phyloP scores from a whole-genome alignment of 805 yeast species.

The Saccharomycopsis malanga region DNA sequence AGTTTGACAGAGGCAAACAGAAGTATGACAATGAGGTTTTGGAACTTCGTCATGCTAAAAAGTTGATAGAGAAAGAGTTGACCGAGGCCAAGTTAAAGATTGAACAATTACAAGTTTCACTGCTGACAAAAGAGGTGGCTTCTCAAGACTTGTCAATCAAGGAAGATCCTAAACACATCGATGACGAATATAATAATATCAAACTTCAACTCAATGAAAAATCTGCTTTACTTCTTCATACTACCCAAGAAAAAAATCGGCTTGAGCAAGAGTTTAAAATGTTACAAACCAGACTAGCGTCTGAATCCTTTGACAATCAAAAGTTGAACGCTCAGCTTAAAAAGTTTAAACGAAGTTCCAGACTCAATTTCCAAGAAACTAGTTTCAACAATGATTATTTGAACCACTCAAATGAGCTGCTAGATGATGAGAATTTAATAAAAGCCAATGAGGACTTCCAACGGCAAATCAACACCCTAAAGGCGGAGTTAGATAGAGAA shows the following conservation, averaged over 20 bases:
- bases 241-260: conserved; percentile 36
- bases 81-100: conserved; percentile 28
- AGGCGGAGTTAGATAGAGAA: conserved; percentile 44
- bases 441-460: conserved; percentile 26
- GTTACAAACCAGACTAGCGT: conserved; percentile 56
- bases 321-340: conserved; percentile 38
- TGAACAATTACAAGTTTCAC: conserved; percentile 19
- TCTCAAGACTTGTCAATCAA: neutral
- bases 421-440: neutral
- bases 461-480: conserved; percentile 43
- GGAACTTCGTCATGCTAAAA: conserved; percentile 30
- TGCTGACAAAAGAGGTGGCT: neutral
- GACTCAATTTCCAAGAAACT: conserved; percentile 25
- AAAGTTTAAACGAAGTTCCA: conserved; percentile 29
- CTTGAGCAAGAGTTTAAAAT: conserved; percentile 51
- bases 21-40: conserved; percentile 35
- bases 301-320: conserved; percentile 55
- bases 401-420: conserved; percentile 2
- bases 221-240: conserved; percentile 41
- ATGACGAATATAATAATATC: conserved; percentile 39
- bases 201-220: conserved; percentile 47
- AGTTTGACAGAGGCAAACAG: conserved; percentile 40
- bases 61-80: conserved; percentile 20
- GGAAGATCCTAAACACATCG: neutral
- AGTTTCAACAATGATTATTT: conserved; percentile 21